These are phyloP conservation scores for Dendrobium nobile DNA, from an alignment of 106 monocot species.

Conservation along the genomic window DNA sequence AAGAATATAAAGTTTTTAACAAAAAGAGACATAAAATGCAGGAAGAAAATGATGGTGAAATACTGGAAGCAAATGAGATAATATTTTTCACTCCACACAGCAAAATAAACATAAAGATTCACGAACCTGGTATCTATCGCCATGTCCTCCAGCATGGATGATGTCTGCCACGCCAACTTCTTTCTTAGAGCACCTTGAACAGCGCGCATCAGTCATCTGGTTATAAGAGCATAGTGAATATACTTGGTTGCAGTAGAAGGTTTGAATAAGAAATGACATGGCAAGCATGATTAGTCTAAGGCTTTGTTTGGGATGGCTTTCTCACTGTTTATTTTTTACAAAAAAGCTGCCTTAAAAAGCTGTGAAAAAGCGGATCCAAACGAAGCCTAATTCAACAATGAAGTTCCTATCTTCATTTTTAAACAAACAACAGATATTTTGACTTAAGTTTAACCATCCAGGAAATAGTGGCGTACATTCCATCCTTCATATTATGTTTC, in stretches of 20 bases:
- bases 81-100: background rate
- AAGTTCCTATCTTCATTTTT: no score
- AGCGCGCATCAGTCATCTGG: constrained; percentile 96
- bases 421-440: no score
- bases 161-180: constrained; percentile 87
- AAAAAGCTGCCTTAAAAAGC: no score
- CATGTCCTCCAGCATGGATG: constrained; percentile 83
- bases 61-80: background rate
- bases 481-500: background rate
- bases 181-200: constrained; percentile 73
- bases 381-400: no score
- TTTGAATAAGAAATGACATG: background rate
- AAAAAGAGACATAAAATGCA: background rate
- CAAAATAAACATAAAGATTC: background rate
- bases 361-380: no score
- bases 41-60: background rate
- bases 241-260: background rate
- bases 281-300: background rate
- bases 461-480: background rate
- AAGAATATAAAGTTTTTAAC: background rate
- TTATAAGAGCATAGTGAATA: constrained; percentile 1
- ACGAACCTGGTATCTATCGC: constrained; percentile 82
- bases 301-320: no score
- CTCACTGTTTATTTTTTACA: no score
- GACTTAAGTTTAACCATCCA: background rate